Percentiles rank a stretch among this genome's conserved stretches.
phyloP scores from a whole-genome alignment of 257 asterid species.

The Striga asiatica region DNA sequence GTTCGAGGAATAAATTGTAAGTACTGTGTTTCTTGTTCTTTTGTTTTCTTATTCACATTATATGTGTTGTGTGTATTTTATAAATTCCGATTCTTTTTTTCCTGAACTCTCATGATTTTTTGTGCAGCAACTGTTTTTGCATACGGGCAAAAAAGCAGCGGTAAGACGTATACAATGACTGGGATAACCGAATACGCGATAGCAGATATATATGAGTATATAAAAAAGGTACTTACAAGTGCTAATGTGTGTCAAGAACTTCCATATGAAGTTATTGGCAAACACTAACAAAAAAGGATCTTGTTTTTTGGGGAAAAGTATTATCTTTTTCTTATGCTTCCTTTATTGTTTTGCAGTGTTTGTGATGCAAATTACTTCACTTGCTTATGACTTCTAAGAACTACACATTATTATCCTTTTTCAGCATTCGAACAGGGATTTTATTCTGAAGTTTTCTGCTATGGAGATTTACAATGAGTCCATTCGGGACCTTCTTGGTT shows the following conservation, averaged over 20 bases:
- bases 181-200: constrained; percentile 74
- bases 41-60: background rate
- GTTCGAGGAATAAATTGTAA: constrained; percentile 78
- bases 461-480: constrained; percentile 78
- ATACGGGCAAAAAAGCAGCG: constrained; percentile 87
- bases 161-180: constrained; percentile 89
- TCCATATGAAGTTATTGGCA: background rate
- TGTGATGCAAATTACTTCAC: background rate
- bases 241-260: background rate
- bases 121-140: constrained; percentile 73
- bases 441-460: constrained; percentile 67
- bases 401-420: constrained; percentile 11
- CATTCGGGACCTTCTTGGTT: constrained; percentile 61
- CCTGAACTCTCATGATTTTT: background rate
- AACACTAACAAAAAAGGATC: too few species aligned
- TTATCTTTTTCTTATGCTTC: too few species aligned
- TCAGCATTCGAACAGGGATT: constrained; percentile 78
- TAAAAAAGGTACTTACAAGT: constrained; percentile 39
- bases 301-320: too few species aligned
- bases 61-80: background rate
- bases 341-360: too few species aligned
- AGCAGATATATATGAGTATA: constrained; percentile 59
- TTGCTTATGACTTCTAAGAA: background rate
- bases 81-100: background rate
- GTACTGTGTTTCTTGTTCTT: constrained; percentile 6